phyloP scores from a whole-genome alignment of 2,329 filamentous ascomycete genomes.

The Orbilia oligospora region DNA sequence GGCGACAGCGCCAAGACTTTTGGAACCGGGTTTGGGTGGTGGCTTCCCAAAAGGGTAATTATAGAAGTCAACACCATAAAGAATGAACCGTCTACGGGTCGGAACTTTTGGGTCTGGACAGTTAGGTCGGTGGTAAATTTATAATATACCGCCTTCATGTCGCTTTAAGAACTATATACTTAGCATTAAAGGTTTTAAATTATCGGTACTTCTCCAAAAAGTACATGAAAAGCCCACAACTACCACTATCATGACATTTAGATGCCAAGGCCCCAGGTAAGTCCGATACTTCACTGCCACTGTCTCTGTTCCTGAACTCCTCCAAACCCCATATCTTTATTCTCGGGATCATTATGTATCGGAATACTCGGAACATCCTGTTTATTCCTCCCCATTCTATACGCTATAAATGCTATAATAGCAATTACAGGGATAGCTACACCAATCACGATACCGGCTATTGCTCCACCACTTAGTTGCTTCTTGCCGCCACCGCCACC shows the following conservation, averaged over 20 bases:
- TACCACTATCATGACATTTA: conserved; percentile 5
- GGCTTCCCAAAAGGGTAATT: conserved; percentile 44
- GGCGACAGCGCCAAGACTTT: conserved; percentile 32
- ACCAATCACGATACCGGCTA: conserved; percentile 50
- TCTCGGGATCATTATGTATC: conserved; percentile 49
- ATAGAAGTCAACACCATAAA: conserved; percentile 37
- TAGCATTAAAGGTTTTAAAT: no score
- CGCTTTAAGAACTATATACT: no score
- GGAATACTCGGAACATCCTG: conserved; percentile 43
- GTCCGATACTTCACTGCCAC: not conserved
- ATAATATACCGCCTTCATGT: not conserved
- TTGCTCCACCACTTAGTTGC: conserved; percentile 40
- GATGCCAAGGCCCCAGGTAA: not conserved
- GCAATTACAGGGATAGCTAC: conserved; percentile 45
- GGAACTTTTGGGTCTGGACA: not conserved
- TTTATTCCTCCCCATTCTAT: conserved; percentile 32
- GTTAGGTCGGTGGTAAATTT: not conserved
- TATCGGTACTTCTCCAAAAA: not conserved
- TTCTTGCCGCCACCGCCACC: not conserved
- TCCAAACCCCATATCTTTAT: conserved; percentile 16
- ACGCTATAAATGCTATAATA: conserved; percentile 37
- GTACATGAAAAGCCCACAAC: conserved; percentile 3
- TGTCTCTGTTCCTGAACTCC: not conserved
- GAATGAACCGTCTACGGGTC: conserved; percentile 22
- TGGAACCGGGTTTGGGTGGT: not conserved